Percentiles rank a stretch among this genome's conserved stretches.
phyloP scores from a whole-genome alignment of 768 basidiomycete genomes.

The Suillus tomentosus region DNA sequence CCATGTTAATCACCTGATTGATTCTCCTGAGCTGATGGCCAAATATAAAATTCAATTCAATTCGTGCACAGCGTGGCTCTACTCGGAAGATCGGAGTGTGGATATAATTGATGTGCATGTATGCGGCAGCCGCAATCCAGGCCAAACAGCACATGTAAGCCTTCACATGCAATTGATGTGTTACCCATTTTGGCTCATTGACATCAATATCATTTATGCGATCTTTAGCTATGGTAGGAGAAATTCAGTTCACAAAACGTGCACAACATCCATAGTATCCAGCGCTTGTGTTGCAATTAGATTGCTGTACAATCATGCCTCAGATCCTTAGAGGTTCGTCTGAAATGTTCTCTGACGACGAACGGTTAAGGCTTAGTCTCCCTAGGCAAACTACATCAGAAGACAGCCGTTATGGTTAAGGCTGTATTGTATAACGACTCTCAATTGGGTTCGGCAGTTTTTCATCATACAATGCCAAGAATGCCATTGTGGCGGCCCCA shows the following conservation, averaged over 20 bases:
- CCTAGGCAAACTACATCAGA: neutral
- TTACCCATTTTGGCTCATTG: neutral
- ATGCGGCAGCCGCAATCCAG: neutral
- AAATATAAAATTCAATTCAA: no score
- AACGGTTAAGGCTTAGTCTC: neutral
- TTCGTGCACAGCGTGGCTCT: neutral
- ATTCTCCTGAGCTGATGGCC: neutral
- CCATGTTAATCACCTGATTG: neutral
- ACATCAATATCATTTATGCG: neutral
- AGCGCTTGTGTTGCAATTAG: neutral
- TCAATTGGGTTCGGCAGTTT: neutral
- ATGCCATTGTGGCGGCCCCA: neutral
- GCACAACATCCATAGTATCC: neutral
- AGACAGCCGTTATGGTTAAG: neutral
- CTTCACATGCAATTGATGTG: neutral
- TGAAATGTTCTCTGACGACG: neutral
- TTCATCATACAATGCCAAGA: neutral
- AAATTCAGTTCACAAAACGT: neutral
- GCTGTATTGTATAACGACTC: neutral
- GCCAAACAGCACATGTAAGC: neutral
- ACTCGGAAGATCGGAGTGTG: slow-evolving; percentile 1
- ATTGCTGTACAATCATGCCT: neutral
- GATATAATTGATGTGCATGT: neutral
- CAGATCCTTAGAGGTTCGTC: neutral
- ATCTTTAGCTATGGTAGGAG: neutral